A percentile compares a stretch with the other conserved stretches of the same genome.
Conservation (phyloP, 306 rosid species). For the Dalbergia cochinchinensis region DNA sequence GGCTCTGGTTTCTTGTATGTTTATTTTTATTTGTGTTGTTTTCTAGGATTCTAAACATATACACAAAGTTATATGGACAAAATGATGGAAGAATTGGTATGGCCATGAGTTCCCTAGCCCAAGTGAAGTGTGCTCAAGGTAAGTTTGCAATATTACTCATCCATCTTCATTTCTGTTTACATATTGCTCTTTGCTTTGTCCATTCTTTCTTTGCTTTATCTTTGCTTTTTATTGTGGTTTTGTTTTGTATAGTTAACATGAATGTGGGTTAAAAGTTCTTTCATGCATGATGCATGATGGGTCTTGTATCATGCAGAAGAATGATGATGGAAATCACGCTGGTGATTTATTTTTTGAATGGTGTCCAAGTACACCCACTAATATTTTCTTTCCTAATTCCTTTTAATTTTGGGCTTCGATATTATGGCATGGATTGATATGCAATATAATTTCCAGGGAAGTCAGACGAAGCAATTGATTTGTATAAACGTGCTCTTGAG, state of each 20-base stretch:
- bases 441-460: conserved; percentile 62
- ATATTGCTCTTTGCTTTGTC: background rate
- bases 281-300: conserved; percentile 19
- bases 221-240: background rate
- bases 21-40: conserved; percentile 38
- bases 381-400: background rate
- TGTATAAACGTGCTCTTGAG: conserved; percentile 72
- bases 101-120: conserved; percentile 88
- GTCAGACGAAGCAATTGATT: conserved; percentile 75
- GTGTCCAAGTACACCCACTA: background rate
- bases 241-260: conserved; percentile 5
- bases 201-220: conserved; percentile 19
- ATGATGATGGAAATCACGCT: conserved; percentile 31
- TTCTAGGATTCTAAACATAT: conserved; percentile 70
- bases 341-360: background rate
- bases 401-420: background rate
- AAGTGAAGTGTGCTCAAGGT: conserved; percentile 86
- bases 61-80: conserved; percentile 75
- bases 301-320: conserved; percentile 27
- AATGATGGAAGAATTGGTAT: conserved; percentile 87
- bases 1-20: conserved; percentile 34
- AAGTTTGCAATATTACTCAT: conserved; percentile 42
- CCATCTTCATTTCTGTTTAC: conserved; percentile 33
- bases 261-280: conserved; percentile 10
- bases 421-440: conserved; percentile 22